phyloP scores from a whole-genome alignment of 495 filamentous ascomycete genomes.

The Cairneyella variabilis region DNA sequence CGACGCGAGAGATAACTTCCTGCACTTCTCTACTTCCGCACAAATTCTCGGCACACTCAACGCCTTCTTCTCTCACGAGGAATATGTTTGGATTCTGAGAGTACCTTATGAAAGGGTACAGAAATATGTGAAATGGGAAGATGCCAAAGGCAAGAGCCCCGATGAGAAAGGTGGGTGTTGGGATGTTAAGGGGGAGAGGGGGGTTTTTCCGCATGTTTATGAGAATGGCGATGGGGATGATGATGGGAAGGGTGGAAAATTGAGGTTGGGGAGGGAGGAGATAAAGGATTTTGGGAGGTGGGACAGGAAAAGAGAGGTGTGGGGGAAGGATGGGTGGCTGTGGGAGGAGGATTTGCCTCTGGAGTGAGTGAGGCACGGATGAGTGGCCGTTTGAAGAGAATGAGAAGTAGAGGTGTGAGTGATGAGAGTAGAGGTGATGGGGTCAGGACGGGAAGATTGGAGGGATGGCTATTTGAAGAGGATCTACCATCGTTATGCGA shows the following conservation, averaged over 20 bases:
- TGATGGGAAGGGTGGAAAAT: not conserved
- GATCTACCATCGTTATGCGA: too few species aligned
- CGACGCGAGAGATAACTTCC: conserved; percentile 31
- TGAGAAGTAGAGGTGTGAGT: too few species aligned
- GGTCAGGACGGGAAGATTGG: too few species aligned
- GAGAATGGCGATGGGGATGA: conserved; percentile 9
- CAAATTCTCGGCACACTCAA: conserved; percentile 28
- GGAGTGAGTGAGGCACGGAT: not conserved
- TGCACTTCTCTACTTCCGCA: conserved; percentile 31
- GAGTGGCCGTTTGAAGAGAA: too few species aligned
- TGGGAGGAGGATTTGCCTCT: conserved; percentile 14
- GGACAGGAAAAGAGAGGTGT: conserved; percentile 6
- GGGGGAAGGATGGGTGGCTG: conserved; percentile 15
- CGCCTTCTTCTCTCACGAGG: conserved; percentile 23
- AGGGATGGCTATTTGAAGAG: too few species aligned
- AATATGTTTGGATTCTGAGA: conserved; percentile 24
- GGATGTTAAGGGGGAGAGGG: conserved; percentile 13
- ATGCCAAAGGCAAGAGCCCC: conserved; percentile 12
- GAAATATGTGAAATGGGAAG: conserved; percentile 26
- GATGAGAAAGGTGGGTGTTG: conserved; percentile 9
- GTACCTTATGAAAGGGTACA: conserved; percentile 22
- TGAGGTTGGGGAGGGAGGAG: conserved; percentile 23
- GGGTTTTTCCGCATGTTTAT: conserved; percentile 26
- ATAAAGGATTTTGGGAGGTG: conserved; percentile 17
- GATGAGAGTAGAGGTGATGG: too few species aligned